Evolutionary conservation across 495 filamentous ascomycete genomes (phyloP), one percentile per base, ranked within the genome.

Genomic region (Penicillium canescens): DNA sequence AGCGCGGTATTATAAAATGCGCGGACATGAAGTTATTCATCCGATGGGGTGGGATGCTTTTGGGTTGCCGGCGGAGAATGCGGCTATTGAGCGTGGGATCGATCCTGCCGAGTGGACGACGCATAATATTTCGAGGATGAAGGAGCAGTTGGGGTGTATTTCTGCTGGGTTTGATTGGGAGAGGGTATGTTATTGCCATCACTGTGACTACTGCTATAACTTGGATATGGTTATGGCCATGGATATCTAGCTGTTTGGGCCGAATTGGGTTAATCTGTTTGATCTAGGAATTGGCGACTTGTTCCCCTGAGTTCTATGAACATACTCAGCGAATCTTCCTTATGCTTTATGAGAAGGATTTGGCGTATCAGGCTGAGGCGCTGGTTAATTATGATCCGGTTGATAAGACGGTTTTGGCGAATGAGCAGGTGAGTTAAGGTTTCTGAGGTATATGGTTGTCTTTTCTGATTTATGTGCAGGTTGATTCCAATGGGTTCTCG

Each of bases 41-140:
- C 91, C 91, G 24, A 95, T 96, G 84, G 91, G 90, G 3, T 96
- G 91, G 91, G 91, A 96, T 77, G 90, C 89, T 16, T 95, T 96
- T 66, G 91, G 91, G 3, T 74, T 96, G 38, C 91, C 91, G 8
- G 91, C 91, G 34, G 91, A 96, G 73, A 96, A 96, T 73, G 91
- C 91, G 14, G 91, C 91, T n/a, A 92, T 96, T 54, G 90, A 95
- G 71, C 75, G 86, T 46, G 88, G 89, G 34, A 76, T 93, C 54
- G 81, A 90, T 68, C 90, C 91, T 6, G 86, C 82, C 11, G 74
- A 71, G 0, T 96, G 91, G 91, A 96, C 91, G 16, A 78, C 76
- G 61, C 65, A 77, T 42, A 96, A 96, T 67, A 95, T 96, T 46
- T 70, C 72, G 10, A 82, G 75, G 53, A 96, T 96, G 91, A 94